A percentile compares a stretch with the other conserved stretches of the same genome.
phyloP scores from a whole-genome alignment of 305 asterid genomes.

The Ajuga reptans region DNA sequence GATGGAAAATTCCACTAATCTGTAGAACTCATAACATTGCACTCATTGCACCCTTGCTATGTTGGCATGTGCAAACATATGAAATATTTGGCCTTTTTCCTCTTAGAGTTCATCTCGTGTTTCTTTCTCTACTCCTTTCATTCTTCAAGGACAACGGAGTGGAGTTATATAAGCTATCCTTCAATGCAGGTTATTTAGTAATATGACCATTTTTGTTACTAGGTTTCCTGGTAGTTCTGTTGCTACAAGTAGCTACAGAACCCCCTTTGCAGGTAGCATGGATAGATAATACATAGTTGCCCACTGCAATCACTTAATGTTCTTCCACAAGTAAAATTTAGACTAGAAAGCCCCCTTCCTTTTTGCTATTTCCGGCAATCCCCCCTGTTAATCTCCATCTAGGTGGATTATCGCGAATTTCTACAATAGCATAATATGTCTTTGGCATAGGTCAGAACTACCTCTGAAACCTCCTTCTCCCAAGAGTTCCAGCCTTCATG shows the following conservation, averaged over 20 bases:
- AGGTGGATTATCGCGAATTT: too few relatives aligned
- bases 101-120: not conserved
- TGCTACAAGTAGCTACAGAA: not conserved
- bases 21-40: not conserved
- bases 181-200: not conserved
- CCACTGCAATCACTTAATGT: not conserved
- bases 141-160: not conserved
- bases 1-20: not conserved
- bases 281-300: not conserved
- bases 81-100: not conserved
- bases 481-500: too few relatives aligned
- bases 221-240: not conserved
- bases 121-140: not conserved
- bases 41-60: not conserved
- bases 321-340: not conserved
- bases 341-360: too few relatives aligned
- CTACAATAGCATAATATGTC: too few relatives aligned
- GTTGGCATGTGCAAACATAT: not conserved
- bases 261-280: not conserved
- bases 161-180: not conserved
- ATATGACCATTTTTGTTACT: not conserved
- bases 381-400: too few relatives aligned
- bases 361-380: too few relatives aligned
- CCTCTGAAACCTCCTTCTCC: too few relatives aligned
- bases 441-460: too few relatives aligned